Evolutionary conservation across 805 yeast genomes (phyloP), one percentile per base, ranked within the genome.

Genomic region (Wickerhamiella bombiphila): DNA sequence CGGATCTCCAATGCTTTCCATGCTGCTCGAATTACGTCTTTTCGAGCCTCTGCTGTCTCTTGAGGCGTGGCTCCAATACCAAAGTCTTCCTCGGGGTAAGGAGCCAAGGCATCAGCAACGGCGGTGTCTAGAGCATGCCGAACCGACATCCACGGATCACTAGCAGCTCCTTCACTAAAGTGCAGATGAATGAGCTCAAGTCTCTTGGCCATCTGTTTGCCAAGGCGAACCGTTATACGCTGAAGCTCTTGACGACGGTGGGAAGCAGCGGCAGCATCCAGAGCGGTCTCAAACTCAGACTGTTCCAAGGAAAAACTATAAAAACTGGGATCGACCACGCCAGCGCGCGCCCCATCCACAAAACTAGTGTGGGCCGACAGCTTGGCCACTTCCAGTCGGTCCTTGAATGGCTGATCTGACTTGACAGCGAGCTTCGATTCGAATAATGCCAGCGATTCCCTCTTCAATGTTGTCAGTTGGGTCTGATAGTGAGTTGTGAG

Each of bases 61-160:
- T 57, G 65, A 0, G 47, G 54, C 2, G 61, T 34, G 2, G 74
- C 63, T 0, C 91, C 94, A 5, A 85, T 57, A 19, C 70, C 71
- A 47, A 83, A 80, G 50, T 82, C 85, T 14, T 53, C 59, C 5
- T 44, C 47, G 5, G 42, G 43, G 29, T 42, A 66, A 33, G 55
- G 63, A 9, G 45, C 28, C 33, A 69, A 43, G 1, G 58, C 44
- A 2, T 42, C 42, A 2, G 50, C 45, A 15, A 66, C 45, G 0
- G 63, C 55, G 1, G 42, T 33, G 9, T 64, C 55, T 50, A 80
- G 76, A 14, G 56, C 59, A 1, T 44, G 53, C 35, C 70, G 48
- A 3, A 77, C 63, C 2, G 56, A 57, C 50, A 76, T 82, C 94
- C 91, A 82, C 3, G 86, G 80, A 31, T 64, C 5, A 63, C 54